Evolutionary conservation across 2,329 filamentous ascomycete genomes (phyloP), one percentile per base, ranked within the genome.

Genomic region (Ophiobolus disseminans): DNA sequence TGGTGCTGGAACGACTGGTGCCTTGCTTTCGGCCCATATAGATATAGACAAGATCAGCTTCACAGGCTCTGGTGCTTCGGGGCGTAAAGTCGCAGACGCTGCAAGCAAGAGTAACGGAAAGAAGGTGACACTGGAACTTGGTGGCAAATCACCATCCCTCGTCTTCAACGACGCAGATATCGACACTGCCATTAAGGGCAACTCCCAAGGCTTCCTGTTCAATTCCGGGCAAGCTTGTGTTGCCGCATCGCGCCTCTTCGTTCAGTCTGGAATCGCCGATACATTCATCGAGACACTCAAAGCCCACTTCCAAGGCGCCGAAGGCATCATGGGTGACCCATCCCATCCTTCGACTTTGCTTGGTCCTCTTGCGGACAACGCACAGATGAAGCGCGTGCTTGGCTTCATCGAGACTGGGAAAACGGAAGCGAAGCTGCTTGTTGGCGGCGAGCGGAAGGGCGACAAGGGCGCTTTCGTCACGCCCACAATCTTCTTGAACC

Each of bases 141-240:
- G 78, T 35, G 77, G 78, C 42, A 80, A 80, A 61, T 72, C 68
- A 6, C 76, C 78, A 13, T 70, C 73, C 16, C 70, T 80, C 13
- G 72, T 80, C 31, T 79, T 80, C 57, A 69, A 74, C 31, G 77
- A 80, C 54, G 78, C 76, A 55, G 73, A 82, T 57, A 65, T 82
- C 13, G 73, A 79, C 19, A 70, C 75, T 26, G 79, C 78, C 3
- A 42, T 68, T 2, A 44, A 46, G n/a, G 48, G 48, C 19, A 62
- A 66, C 36, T 63, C 59, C 6, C 59, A 63, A 48, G 57, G 52
- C 21, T 66, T 65, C 38, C 48, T 69, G 13, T 56, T 65, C 50
- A 66, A 67, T 46, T 53, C 52, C n/a, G 53, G 53, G 17, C 65
- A 68, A 52, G 59, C 50, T 10, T 68, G 66, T 48, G 44, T 60